A percentile compares a stretch with the other conserved stretches of the same genome.
phyloP scores from a whole-genome alignment of 2,329 filamentous ascomycete species.

The Aschersonia sp. region DNA sequence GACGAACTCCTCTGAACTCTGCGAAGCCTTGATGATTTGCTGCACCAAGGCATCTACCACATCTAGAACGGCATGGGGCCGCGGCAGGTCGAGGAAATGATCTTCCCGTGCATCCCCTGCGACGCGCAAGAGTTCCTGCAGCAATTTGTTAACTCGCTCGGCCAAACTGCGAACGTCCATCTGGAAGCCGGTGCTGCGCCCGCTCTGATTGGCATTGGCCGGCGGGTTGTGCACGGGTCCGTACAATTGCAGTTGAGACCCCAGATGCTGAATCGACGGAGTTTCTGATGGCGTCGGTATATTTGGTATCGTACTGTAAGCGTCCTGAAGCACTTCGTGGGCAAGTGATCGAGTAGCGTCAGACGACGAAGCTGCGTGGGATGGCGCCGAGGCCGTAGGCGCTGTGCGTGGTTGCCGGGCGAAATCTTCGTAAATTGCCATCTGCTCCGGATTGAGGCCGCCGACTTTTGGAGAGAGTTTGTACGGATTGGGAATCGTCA shows the following conservation, averaged over 20 bases:
- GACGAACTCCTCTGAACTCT: conserved; percentile 44
- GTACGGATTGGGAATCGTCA: conserved; percentile 87
- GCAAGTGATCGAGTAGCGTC: conserved; percentile 47
- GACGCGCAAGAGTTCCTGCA: conserved; percentile 40
- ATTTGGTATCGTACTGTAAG: conserved; percentile 40
- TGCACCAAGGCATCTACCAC: conserved; percentile 46
- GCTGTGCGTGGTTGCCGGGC: conserved; percentile 63
- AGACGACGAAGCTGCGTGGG: conserved; percentile 41
- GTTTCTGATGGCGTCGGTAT: conserved; percentile 46
- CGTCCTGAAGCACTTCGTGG: conserved; percentile 49
- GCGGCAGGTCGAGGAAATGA: conserved; percentile 43
- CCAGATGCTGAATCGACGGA: conserved; percentile 37
- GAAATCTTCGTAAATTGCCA: conserved; percentile 95
- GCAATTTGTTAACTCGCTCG: conserved; percentile 41
- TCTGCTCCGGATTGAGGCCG: conserved; percentile 79
- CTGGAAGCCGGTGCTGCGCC: conserved; percentile 30
- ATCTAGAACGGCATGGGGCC: conserved; percentile 45
- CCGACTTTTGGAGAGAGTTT: conserved; percentile 55
- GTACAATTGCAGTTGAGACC: conserved; percentile 39
- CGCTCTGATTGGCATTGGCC: conserved; percentile 26
- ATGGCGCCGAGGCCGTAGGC: conserved; percentile 32
- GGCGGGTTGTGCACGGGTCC: conserved; percentile 31
- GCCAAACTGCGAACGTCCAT: conserved; percentile 37
- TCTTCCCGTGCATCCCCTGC: conserved; percentile 39
- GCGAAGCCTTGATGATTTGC: conserved; percentile 47